These are phyloP conservation scores for Hemileccinum impolitum DNA, from an alignment of 768 basidiomycete genomes.

Conservation along the genomic window DNA sequence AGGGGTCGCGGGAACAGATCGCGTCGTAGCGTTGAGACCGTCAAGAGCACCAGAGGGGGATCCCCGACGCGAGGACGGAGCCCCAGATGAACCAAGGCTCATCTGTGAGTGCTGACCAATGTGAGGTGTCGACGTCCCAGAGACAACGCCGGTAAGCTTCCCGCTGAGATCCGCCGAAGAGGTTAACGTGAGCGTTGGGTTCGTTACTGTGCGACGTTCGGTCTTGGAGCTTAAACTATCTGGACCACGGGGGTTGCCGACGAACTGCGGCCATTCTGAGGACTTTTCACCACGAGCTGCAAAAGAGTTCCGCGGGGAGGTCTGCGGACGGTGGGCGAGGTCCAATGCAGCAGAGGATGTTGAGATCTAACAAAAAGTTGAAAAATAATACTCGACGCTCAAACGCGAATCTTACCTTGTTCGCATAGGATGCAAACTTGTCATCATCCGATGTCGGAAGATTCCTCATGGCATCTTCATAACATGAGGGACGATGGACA, in stretches of 20 bases:
- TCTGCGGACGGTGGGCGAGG: slow-evolving; percentile 84
- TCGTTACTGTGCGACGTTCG: slow-evolving; percentile 72
- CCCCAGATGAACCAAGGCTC: slow-evolving; percentile 29
- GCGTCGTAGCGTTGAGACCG: slow-evolving; percentile 54
- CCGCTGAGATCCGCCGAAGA: slow-evolving; percentile 49
- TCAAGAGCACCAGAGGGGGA: slow-evolving; percentile 71
- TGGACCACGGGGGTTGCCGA: slow-evolving; percentile 55
- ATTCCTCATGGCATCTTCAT: slow-evolving; percentile 80
- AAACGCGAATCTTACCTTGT: slow-evolving; percentile 48
- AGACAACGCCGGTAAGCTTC: slow-evolving; percentile 45
- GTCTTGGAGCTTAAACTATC: slow-evolving; percentile 53
- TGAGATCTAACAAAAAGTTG: slow-evolving; percentile 50
- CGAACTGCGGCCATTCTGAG: slow-evolving; percentile 94
- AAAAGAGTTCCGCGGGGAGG: slow-evolving; percentile 64
- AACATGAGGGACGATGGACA: slow-evolving; percentile 16
- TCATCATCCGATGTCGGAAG: slow-evolving; percentile 87
- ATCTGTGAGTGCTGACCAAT: slow-evolving; percentile 58
- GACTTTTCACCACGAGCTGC: slow-evolving; percentile 63
- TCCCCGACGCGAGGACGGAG: slow-evolving; percentile 63
- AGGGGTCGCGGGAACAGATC: slow-evolving; percentile 84
- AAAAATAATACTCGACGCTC: slow-evolving; percentile 5
- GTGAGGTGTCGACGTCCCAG: slow-evolving; percentile 63
- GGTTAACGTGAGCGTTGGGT: slow-evolving; percentile 65
- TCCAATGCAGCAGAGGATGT: slow-evolving; percentile 91
- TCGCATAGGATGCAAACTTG: slow-evolving; percentile 67